Evolutionary conservation across 1,284 basidiomycete genomes (phyloP).

Genomic region (Rhodotorula sp.): DNA sequence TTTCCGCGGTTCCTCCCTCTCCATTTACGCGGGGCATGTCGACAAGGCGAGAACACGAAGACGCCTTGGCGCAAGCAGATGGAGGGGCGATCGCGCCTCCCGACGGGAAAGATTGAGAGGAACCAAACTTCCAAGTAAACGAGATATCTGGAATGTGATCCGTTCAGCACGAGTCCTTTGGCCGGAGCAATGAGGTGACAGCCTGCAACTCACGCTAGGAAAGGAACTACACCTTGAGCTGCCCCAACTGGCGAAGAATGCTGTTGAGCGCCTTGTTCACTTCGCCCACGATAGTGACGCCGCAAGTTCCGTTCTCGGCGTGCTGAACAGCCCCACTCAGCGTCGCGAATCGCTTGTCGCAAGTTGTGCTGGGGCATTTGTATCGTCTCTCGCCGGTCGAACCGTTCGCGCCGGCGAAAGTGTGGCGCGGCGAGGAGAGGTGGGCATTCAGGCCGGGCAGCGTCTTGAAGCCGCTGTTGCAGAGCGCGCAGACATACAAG

Average conservation of each 20-base stretch:
- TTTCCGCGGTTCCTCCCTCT: no score
- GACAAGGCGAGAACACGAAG: no score
- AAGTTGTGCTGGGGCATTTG: conserved; percentile 51
- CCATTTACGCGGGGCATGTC: no score
- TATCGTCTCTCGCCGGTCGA: conserved; percentile 50
- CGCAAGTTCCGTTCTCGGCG: conserved; percentile 5
- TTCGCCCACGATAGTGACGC: not conserved
- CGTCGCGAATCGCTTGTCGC: conserved; percentile 3
- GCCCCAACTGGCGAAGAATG: not conserved
- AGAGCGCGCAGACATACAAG: conserved; percentile 59
- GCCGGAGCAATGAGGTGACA: no score
- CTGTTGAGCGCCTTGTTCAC: not conserved
- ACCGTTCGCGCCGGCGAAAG: not conserved
- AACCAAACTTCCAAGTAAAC: no score
- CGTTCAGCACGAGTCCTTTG: no score
- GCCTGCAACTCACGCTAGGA: no score
- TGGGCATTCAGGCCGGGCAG: conserved; percentile 57
- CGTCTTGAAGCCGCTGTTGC: conserved; percentile 52
- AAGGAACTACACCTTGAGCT: not conserved
- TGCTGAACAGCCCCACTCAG: conserved; percentile 16
- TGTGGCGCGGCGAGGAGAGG: conserved; percentile 56
- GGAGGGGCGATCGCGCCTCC: no score
- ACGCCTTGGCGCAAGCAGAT: no score
- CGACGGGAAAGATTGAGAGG: no score
- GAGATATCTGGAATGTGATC: no score